These are phyloP conservation scores for Aspergillus incahuasiensis DNA, from an alignment of 495 filamentous ascomycete genomes.

Conservation along the genomic window DNA sequence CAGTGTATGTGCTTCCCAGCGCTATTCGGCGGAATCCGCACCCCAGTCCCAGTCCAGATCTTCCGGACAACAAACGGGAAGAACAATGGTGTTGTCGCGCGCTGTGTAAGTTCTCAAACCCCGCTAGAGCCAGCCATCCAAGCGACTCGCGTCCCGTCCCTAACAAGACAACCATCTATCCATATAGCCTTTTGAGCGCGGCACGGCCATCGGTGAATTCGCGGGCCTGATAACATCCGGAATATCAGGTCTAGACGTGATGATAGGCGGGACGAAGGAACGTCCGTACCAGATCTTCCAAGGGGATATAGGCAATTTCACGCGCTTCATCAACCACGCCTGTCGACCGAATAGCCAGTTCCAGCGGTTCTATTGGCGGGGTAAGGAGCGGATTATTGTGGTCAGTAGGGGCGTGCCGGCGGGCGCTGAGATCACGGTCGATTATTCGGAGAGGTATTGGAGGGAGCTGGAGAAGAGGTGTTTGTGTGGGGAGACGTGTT, in stretches of 20 bases:
- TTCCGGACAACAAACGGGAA: slow-evolving; percentile 19
- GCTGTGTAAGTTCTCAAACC: slow-evolving; percentile 11
- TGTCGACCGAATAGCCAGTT: slow-evolving; percentile 37
- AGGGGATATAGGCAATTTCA: slow-evolving; percentile 38
- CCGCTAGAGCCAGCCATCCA: background rate
- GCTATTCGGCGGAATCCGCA: slow-evolving; percentile 17
- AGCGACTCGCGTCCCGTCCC: no score
- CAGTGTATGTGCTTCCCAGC: slow-evolving; percentile 18
- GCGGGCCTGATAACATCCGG: slow-evolving; percentile 19
- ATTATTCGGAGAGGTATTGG: slow-evolving; percentile 42
- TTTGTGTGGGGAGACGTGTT: slow-evolving; percentile 33
- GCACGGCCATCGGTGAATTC: slow-evolving; percentile 22
- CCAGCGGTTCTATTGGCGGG: slow-evolving; percentile 37
- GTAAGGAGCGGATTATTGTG: slow-evolving; percentile 36
- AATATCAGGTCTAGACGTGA: slow-evolving; percentile 32
- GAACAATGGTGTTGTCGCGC: slow-evolving; percentile 24
- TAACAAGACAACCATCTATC: no score
- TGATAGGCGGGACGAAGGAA: slow-evolving; percentile 21
- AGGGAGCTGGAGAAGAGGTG: slow-evolving; percentile 36
- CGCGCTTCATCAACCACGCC: slow-evolving; percentile 41
- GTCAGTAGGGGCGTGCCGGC: slow-evolving; percentile 35
- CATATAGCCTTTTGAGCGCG: slow-evolving; percentile 19
- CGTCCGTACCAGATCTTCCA: slow-evolving; percentile 26
- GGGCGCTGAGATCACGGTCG: slow-evolving; percentile 38
- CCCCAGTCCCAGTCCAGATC: slow-evolving; percentile 13